These are phyloP conservation scores for Scenedesmus sp. DNA, from an alignment of 163 green algal species.

Conservation along the genomic window DNA sequence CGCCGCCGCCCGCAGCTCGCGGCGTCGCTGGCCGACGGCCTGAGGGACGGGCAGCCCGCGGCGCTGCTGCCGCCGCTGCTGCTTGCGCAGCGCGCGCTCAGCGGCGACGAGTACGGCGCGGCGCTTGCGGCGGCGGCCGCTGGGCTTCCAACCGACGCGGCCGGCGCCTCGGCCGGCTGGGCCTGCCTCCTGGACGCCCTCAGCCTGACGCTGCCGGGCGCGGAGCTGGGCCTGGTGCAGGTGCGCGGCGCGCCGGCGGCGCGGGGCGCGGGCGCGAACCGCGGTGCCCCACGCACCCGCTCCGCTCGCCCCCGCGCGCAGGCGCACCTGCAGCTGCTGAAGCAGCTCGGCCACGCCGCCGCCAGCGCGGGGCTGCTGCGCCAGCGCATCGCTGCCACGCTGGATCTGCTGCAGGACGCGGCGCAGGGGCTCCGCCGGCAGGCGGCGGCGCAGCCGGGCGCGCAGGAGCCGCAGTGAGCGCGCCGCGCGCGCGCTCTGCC, in stretches of 20 bases:
- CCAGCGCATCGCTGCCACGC: too few species aligned
- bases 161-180: neutral
- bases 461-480: too few species aligned
- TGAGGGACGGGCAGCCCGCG: neutral
- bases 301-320: too few species aligned
- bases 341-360: too few species aligned
- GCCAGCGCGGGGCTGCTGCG: too few species aligned
- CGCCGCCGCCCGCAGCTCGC: slow-evolving; percentile 6
- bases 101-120: neutral
- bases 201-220: neutral
- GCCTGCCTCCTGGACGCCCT: neutral
- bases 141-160: neutral
- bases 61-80: slow-evolving; percentile 21
- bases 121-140: neutral
- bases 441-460: too few species aligned
- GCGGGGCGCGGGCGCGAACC: too few species aligned
- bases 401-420: too few species aligned
- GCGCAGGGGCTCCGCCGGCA: too few species aligned
- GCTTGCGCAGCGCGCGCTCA: slow-evolving; percentile 5
- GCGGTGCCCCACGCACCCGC: too few species aligned
- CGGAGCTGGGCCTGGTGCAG: slow-evolving; percentile 2
- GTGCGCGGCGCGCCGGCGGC: neutral
- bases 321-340: too few species aligned
- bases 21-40: neutral
- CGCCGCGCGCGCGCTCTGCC: too few species aligned